Base-by-base conservation (phyloP, 2,329 filamentous ascomycete species). In the Xylariomycetidae sp. region DNA sequence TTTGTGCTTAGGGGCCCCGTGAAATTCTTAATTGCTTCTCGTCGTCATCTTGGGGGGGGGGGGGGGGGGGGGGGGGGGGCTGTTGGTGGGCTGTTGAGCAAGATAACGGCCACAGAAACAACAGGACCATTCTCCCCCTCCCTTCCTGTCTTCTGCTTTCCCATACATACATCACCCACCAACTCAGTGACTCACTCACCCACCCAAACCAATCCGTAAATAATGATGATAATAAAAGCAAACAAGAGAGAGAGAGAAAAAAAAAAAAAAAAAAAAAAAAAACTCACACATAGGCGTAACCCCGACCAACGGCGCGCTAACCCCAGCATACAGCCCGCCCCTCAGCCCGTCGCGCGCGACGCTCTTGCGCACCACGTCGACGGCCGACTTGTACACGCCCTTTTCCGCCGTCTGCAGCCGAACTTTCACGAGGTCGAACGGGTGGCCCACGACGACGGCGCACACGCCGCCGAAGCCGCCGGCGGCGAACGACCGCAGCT, bases 381-480 rank as follows among this genome's bases (percentile, higher is more conserved):
- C 72, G 11, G 92, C 92, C 28, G 85, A 82, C 22, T 72, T 83
- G 66, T 98, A 98, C 22, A 95, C 85, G 30, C 92, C 92, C 63
- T 81, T 83, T 65, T 97, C 89, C 22, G 92, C 88, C 3, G 92
- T 98, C 70, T 98, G 92, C 61, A 98, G 70, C 38, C 92, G 85
- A 46, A 98, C 92, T 69, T 98, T 98, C 61, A 97, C 90, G 50
- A 98, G 73, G 61, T 98, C 92, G 59, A 98, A 98, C 8, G 92
- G 92, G 63, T 98, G 92, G 37, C 92, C 85, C 39, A 97, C 89
- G 26, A 98, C 61, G 35, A 98, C 92, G 37, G 92, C 90, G 67
- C 87, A 97, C 30, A 98, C 64, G 51, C 92, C 92, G 49, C 92
- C 92, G 40, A 94, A 94, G 42, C 88, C 92, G 51, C 92, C 92